Evolutionary conservation across 1,139 yeast genomes (phyloP), one percentile per base, ranked within the genome.

Genomic region (Hansenula sp.): DNA sequence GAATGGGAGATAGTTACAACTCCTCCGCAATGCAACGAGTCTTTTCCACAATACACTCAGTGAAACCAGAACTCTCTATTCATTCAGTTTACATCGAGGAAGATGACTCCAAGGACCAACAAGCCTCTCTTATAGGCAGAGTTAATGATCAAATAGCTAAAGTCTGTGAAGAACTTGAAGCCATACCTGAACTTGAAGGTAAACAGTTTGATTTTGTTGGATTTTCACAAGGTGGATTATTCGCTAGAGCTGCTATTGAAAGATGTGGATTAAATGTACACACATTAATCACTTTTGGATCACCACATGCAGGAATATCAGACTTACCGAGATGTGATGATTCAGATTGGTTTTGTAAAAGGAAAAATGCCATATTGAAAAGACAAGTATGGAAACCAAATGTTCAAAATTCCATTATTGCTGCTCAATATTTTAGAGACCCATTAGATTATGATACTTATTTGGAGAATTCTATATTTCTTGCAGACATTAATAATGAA

Each of bases 181-280:
- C 42, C 4, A 50, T 61, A 2, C 64, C 74, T 0, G 75, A 71
- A 40, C 62, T 80, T 13, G 38, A 51, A 3, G n/a, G 17, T 6
- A 44, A 61, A 14, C 92, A 92, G 0, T 82, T 84, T 56, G 83
- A 83, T 56, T 86, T 82, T 6, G 69, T 86, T 36, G 95, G 95
- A 3, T 82, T 82, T 52, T 83, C 94, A 0, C 95, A 86, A 56
- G 95, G 95, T 28, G 95, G 95, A 0, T 60, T 86, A 13, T 79
- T 86, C 46, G 61, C 84, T 16, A 61, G 95, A 37, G 84, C 81
- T 3, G 71, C 83, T 35, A 68, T 77, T 26, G 83, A 86, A 55
- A 60, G 73, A 30, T 81, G 88, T 53, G 48, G 46, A 1, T 63
- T 82, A 2, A 65, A 69, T 3, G 66, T 84, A 3, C 60, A 71